These are phyloP conservation scores for Candida alai DNA, from an alignment of 805 yeast genomes.

Conservation along the genomic window DNA sequence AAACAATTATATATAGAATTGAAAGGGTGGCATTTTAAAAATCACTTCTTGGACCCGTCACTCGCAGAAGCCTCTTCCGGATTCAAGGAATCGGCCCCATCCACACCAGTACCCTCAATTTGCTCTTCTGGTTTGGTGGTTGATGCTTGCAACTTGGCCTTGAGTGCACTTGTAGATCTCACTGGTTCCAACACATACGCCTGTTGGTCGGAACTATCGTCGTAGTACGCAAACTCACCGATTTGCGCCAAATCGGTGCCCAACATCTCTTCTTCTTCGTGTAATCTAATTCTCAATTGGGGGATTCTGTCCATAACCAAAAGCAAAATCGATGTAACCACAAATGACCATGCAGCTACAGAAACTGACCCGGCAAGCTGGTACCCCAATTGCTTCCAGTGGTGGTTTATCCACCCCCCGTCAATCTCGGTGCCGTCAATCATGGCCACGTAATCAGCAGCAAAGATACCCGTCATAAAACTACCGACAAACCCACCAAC, in stretches of 20 bases:
- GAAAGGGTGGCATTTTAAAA: too few species aligned
- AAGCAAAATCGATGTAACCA: constrained; percentile 65
- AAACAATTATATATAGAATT: too few species aligned
- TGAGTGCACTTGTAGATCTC: constrained; percentile 43
- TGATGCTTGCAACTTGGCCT: constrained; percentile 23
- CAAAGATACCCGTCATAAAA: constrained; percentile 84
- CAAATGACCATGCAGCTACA: constrained; percentile 72
- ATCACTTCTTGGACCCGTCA: constrained; percentile 15
- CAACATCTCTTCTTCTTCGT: constrained; percentile 79
- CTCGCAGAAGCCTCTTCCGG: constrained; percentile 16
- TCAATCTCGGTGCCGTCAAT: constrained; percentile 68
- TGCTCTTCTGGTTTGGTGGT: constrained; percentile 16
- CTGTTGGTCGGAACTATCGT: constrained; percentile 42
- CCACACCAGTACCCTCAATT: constrained; percentile 14
- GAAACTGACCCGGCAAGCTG: constrained; percentile 79
- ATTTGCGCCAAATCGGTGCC: constrained; percentile 90
- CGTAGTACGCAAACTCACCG: constrained; percentile 80
- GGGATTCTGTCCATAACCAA: constrained; percentile 71
- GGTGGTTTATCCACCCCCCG: constrained; percentile 89
- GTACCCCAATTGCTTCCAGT: constrained; percentile 79
- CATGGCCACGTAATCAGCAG: constrained; percentile 85
- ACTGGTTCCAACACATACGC: constrained; percentile 74
- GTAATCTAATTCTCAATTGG: constrained; percentile 73
- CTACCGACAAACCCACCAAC: constrained; percentile 89
- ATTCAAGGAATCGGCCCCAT: constrained; percentile 16